These are phyloP conservation scores for Hippophae rhamnoides DNA, from an alignment of 306 rosid species.

Conservation along the genomic window DNA sequence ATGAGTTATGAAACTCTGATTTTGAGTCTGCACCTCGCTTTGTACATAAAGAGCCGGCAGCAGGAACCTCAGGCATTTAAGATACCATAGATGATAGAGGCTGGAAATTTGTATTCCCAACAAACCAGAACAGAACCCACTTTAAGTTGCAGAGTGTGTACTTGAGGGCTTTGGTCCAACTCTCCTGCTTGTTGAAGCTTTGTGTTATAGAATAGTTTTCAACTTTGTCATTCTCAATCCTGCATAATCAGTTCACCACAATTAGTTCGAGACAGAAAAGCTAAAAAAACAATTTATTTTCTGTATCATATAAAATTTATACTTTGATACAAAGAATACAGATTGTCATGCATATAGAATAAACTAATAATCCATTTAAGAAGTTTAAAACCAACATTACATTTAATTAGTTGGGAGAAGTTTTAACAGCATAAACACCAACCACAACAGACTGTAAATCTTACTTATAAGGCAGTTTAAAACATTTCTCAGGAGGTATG, in stretches of 20 bases:
- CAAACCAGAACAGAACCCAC: conserved; percentile 98
- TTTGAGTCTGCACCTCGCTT: conserved; percentile 42
- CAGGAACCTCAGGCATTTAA: conserved; percentile 63
- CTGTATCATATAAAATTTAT: no score
- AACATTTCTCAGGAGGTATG: conserved; percentile 82
- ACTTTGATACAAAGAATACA: no score
- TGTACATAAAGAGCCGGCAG: conserved; percentile 39
- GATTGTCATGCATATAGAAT: no score
- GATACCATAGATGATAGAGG: conserved; percentile 66
- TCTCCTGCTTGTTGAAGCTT: conserved; percentile 94
- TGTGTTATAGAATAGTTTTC: conserved; percentile 89
- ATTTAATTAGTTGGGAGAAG: background rate
- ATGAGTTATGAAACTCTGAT: conserved; percentile 33
- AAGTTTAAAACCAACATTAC: no score
- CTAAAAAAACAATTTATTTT: background rate
- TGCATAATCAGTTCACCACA: conserved; percentile 15
- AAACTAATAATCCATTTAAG: no score
- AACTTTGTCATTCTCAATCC: conserved; percentile 87
- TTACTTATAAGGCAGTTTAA: conserved; percentile 90
- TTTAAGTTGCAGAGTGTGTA: conserved; percentile 93
- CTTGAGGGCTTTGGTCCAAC: conserved; percentile 95
- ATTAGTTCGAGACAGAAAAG: background rate
- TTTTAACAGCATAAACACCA: background rate
- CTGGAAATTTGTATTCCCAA: conserved; percentile 87
- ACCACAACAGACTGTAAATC: conserved; percentile 17